These are phyloP conservation scores for Fusarium nematophilum DNA, from an alignment of 2,329 filamentous ascomycete genomes.

Conservation along the genomic window DNA sequence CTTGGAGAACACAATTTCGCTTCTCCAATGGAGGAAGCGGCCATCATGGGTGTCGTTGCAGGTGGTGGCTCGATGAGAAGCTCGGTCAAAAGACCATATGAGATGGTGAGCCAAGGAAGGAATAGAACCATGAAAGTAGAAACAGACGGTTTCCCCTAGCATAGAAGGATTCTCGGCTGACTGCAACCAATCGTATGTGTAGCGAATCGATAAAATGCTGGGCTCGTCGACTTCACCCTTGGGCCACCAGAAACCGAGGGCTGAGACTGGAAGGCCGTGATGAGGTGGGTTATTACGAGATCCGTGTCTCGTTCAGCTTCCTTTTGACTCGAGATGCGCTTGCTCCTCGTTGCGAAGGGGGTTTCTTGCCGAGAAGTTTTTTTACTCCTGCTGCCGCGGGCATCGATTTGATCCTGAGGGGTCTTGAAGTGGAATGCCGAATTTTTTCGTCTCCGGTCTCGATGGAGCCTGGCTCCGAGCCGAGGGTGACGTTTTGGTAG, in stretches of 20 bases:
- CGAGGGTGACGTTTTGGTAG: slow-evolving; percentile 9
- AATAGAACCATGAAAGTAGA: background rate
- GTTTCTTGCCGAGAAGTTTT: slow-evolving; percentile 4
- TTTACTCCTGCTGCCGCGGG: slow-evolving; percentile 5
- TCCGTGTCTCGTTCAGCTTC: slow-evolving; percentile 1
- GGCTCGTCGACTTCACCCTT: background rate
- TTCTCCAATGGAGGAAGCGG: background rate
- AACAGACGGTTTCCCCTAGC: background rate
- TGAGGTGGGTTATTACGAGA: slow-evolving; percentile 24
- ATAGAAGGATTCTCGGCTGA: slow-evolving; percentile 1
- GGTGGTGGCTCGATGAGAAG: background rate
- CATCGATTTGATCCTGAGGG: slow-evolving; percentile 9
- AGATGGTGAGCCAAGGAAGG: background rate
- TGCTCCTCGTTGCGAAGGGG: background rate
- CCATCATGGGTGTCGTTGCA: background rate
- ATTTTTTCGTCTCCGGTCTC: slow-evolving; percentile 7
- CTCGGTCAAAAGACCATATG: background rate
- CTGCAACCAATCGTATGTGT: slow-evolving; percentile 15
- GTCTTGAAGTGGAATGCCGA: slow-evolving; percentile 17
- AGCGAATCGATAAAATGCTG: background rate
- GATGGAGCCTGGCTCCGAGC: slow-evolving; percentile 17
- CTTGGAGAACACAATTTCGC: background rate
- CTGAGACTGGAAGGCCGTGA: slow-evolving; percentile 23
- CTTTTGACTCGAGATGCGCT: background rate
- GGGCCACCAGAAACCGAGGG: slow-evolving; percentile 11